phyloP scores from a whole-genome alignment of 176 grass and related monocot species.

The Aegilops umbellulata region DNA sequence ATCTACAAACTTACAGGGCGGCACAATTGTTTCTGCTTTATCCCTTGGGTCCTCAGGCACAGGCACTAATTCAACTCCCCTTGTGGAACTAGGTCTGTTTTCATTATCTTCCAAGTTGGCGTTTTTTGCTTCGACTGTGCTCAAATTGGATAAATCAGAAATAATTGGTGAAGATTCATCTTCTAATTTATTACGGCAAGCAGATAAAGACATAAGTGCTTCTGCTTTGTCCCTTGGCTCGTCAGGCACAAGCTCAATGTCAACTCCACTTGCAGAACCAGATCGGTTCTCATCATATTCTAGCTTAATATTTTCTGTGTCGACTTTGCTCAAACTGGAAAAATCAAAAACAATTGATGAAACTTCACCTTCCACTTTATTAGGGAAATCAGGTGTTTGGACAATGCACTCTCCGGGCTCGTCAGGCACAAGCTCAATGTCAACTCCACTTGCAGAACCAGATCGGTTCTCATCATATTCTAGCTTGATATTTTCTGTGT shows the following conservation, averaged over 20 bases:
- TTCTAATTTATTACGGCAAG: slow-evolving; percentile 16
- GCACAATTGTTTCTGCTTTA: neutral
- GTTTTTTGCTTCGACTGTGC: slow-evolving; percentile 9
- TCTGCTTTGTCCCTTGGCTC: neutral
- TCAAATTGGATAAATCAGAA: slow-evolving; percentile 29
- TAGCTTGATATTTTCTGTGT: slow-evolving; percentile 8
- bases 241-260: slow-evolving; percentile 9
- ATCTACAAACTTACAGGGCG: neutral
- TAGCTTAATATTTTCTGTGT: slow-evolving; percentile 9
- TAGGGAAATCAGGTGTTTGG: slow-evolving; percentile 1
- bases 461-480: slow-evolving; percentile 14
- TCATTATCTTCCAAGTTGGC: neutral
- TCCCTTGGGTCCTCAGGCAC: neutral
- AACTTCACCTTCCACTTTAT: slow-evolving; percentile 8
- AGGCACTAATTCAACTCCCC: slow-evolving; percentile 20
- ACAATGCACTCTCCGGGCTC: neutral
- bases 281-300: slow-evolving; percentile 15
- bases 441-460: slow-evolving; percentile 20
- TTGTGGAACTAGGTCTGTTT: slow-evolving; percentile 8
- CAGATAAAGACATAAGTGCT: neutral
- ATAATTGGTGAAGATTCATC: neutral
- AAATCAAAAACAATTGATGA: neutral
- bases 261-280: slow-evolving; percentile 20
- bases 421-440: slow-evolving; percentile 11
- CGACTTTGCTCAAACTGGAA: slow-evolving; percentile 20